Base-by-base conservation (phyloP, 495 filamentous ascomycete genomes). In the Neurospora sp. region DNA sequence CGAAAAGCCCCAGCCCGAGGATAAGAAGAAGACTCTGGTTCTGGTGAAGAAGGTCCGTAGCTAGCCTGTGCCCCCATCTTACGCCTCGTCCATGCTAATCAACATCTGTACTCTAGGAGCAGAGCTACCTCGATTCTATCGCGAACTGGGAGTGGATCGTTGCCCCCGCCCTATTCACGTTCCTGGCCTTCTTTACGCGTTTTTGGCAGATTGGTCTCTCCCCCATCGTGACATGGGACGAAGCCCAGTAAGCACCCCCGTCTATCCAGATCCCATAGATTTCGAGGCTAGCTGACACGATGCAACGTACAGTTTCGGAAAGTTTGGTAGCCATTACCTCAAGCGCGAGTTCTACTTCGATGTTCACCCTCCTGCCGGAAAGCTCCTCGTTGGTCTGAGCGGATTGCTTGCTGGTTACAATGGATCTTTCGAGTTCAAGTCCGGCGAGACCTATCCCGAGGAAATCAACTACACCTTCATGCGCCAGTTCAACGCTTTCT, bases 341-440 rank as follows among this genome's bases (percentile, higher is more conserved):
- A 98, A 99, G 79, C 93, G 95, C 77, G 96, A 98, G 83, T 96
- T 98, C 86, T 99, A 98, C 88, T 99, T 99, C 84, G 96, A 99
- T 87, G 96, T 98, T 40, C 83, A 81, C 81, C 96, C 96, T 71
- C 96, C 96, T 66, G 89, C 98, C 66, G 96, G 96, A 78, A 99
- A 99, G 86, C 98, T 99, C 89, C 88, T 99, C 34, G 96, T 99
- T 74, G 96, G 96, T 66, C 88, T 99, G 71, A 98, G 96, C 15
- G 96, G 96, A 77, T 95, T 94, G 77, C 85, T 99, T 71, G 96
- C 96, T 42, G 95, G 95, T 70, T 99, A 99, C 86, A 99, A 99
- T 88, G 96, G 96, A 40, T 97, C 96, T 1, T 99, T 99, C 84
- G 96, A 98, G 82, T 99, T 99, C 89, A 99, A 99, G 82, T 98